Evolutionary conservation across 768 basidiomycete species (phyloP).

Genomic region (Tubosaeta sp.): DNA sequence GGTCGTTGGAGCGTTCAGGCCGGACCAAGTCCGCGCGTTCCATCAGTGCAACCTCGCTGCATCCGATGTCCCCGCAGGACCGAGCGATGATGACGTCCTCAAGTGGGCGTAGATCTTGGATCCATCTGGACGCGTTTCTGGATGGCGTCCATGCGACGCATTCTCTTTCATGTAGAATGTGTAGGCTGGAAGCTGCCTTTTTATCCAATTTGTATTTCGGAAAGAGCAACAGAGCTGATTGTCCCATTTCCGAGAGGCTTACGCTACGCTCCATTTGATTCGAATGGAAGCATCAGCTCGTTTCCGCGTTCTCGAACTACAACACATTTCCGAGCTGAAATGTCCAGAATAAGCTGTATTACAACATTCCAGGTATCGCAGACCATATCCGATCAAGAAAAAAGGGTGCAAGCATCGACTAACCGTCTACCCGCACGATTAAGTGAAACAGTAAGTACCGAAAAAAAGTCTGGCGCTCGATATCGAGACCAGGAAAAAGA

Average conservation of each 20-base stretch:
- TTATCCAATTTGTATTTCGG: background rate
- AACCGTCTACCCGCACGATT: slow-evolving; percentile 20
- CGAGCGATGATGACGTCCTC: slow-evolving; percentile 40
- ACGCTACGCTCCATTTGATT: background rate
- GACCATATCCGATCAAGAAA: slow-evolving; percentile 29
- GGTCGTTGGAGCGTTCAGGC: slow-evolving; percentile 61
- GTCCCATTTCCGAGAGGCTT: background rate
- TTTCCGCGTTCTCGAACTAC: background rate
- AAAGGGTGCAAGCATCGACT: slow-evolving; percentile 9
- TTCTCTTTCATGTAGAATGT: background rate
- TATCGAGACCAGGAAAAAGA: slow-evolving; percentile 9
- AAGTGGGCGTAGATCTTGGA: slow-evolving; percentile 35
- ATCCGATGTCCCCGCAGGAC: slow-evolving; percentile 46
- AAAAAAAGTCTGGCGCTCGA: slow-evolving; percentile 10
- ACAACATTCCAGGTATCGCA: slow-evolving; percentile 37
- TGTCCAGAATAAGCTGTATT: slow-evolving; percentile 32
- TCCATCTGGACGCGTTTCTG: background rate
- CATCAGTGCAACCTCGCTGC: slow-evolving; percentile 59
- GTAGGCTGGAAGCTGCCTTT: slow-evolving; percentile 7
- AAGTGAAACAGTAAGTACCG: slow-evolving; percentile 24
- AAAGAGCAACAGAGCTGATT: too few relatives aligned
- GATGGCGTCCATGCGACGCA: too few relatives aligned
- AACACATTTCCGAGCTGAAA: background rate
- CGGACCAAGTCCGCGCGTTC: slow-evolving; percentile 45
- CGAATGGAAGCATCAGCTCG: slow-evolving; percentile 14